Conservation (phyloP, 352 stramenopile genomes). For the Thalassiosira sp. region DNA sequence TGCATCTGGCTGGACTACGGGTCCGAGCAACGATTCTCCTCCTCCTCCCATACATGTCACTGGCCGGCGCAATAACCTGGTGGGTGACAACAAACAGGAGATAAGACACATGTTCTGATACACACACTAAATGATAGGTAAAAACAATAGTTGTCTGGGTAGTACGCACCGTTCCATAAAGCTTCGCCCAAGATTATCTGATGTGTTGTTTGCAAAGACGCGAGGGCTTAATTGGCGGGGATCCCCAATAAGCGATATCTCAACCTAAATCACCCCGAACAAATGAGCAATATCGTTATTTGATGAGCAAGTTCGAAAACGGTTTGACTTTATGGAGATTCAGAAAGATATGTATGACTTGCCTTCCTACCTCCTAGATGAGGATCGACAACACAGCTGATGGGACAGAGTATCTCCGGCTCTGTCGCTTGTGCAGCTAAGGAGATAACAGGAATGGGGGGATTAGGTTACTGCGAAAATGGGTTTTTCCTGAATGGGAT, state of each 20-base stretch:
- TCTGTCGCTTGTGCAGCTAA: slow-evolving; percentile 78
- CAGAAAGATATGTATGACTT: too few species aligned
- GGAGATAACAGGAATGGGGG: too few species aligned
- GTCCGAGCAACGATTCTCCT: slow-evolving; percentile 57
- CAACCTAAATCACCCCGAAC: too few species aligned
- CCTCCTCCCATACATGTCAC: slow-evolving; percentile 57
- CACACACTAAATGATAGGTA: too few species aligned
- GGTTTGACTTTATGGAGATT: too few species aligned
- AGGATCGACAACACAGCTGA: slow-evolving; percentile 72
- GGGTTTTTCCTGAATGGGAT: too few species aligned
- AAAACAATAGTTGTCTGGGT: too few species aligned
- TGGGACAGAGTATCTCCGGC: slow-evolving; percentile 64
- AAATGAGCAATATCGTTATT: too few species aligned
- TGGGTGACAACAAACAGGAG: too few species aligned
- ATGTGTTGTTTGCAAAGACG: slow-evolving; percentile 49
- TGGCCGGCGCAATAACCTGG: slow-evolving; percentile 55
- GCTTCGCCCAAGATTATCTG: slow-evolving; percentile 43
- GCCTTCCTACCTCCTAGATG: slow-evolving; percentile 46
- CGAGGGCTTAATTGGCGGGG: slow-evolving; percentile 53
- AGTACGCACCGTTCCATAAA: slow-evolving; percentile 76
- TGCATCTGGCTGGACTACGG: slow-evolving; percentile 8
- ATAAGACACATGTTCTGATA: too few species aligned
- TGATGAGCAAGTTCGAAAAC: too few species aligned
- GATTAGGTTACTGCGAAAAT: too few species aligned
- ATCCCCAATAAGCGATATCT: slow-evolving; percentile 65